Conservation (phyloP, 805 yeast species). For the Schwanniomyces vanrijiae region DNA sequence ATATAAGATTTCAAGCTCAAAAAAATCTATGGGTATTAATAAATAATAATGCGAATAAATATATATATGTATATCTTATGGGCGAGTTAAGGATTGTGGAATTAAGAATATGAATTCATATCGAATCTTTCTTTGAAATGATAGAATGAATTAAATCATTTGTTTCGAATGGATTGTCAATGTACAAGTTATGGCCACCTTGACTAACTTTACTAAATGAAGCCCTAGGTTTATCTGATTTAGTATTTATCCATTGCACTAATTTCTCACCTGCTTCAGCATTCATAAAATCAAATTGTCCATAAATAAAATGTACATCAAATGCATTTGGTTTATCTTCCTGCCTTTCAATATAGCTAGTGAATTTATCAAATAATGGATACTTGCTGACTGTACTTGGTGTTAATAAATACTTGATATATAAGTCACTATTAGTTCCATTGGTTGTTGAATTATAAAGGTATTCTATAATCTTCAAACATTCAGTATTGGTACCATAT, state of each 20-base stretch:
- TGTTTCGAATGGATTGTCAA: constrained; percentile 46
- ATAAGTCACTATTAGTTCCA: constrained; percentile 40
- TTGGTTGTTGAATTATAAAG: constrained; percentile 39
- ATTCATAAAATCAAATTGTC: constrained; percentile 76
- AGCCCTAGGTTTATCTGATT: constrained; percentile 18
- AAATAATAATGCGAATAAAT: not conserved
- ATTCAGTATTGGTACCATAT: constrained; percentile 41
- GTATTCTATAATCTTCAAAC: constrained; percentile 36
- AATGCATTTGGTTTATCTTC: constrained; percentile 13
- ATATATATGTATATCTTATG: not conserved
- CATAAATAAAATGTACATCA: constrained; percentile 55
- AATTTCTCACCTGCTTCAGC: constrained; percentile 48
- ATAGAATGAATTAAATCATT: constrained; percentile 21
- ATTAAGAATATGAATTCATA: not conserved
- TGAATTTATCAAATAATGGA: constrained; percentile 63
- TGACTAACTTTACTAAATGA: constrained; percentile 26
- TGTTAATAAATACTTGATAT: constrained; percentile 50
- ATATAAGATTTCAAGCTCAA: no score
- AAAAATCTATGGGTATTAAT: not conserved
- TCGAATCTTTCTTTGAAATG: constrained; percentile 1
- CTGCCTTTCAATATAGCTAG: constrained; percentile 23
- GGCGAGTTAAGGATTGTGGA: no score
- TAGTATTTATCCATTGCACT: constrained; percentile 19
- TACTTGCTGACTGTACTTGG: constrained; percentile 61
- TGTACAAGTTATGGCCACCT: constrained; percentile 46